A percentile compares a stretch with the other conserved stretches of the same genome.
phyloP scores from a whole-genome alignment of 2,329 filamentous ascomycete species.

The Aureobasidium leucospermi region DNA sequence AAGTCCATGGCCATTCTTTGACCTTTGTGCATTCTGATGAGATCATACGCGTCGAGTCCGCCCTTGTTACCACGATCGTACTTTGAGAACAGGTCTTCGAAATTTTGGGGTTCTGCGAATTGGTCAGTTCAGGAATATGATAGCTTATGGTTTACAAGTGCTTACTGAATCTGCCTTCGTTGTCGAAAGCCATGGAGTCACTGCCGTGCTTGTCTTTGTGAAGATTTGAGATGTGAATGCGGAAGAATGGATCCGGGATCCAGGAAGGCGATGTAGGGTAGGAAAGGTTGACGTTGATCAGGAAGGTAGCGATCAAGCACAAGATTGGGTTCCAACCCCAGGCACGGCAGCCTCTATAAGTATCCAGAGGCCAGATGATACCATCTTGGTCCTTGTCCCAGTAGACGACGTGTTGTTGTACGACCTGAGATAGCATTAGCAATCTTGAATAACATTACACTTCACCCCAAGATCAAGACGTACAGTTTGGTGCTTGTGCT shows the following conservation, averaged over 20 bases:
- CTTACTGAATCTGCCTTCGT: slow-evolving; percentile 36
- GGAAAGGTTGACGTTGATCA: slow-evolving; percentile 45
- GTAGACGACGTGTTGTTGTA: slow-evolving; percentile 48
- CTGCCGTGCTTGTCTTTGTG: slow-evolving; percentile 39
- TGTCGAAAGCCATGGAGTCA: slow-evolving; percentile 37
- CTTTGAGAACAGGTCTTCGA: slow-evolving; percentile 43
- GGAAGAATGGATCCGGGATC: slow-evolving; percentile 40
- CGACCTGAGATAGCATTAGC: slow-evolving; percentile 26
- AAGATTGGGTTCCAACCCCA: slow-evolving; percentile 41
- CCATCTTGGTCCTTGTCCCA: slow-evolving; percentile 47
- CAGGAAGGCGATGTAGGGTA: slow-evolving; percentile 39
- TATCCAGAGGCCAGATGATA: slow-evolving; percentile 48
- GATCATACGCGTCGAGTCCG: slow-evolving; percentile 33
- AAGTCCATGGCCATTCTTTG: slow-evolving; percentile 38
- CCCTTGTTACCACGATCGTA: slow-evolving; percentile 34
- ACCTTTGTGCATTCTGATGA: slow-evolving; percentile 33
- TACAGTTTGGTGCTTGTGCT: slow-evolving; percentile 33
- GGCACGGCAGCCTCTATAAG: slow-evolving; percentile 39
- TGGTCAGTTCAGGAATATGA: neutral
- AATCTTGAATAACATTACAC: neutral
- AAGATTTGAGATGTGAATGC: slow-evolving; percentile 34
- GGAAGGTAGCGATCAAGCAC: slow-evolving; percentile 35
- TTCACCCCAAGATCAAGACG: neutral
- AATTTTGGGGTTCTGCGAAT: slow-evolving; percentile 31
- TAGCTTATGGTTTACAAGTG: neutral